Conservation (phyloP, 139 green algal genomes). For the Chlamydomonas sp. region DNA sequence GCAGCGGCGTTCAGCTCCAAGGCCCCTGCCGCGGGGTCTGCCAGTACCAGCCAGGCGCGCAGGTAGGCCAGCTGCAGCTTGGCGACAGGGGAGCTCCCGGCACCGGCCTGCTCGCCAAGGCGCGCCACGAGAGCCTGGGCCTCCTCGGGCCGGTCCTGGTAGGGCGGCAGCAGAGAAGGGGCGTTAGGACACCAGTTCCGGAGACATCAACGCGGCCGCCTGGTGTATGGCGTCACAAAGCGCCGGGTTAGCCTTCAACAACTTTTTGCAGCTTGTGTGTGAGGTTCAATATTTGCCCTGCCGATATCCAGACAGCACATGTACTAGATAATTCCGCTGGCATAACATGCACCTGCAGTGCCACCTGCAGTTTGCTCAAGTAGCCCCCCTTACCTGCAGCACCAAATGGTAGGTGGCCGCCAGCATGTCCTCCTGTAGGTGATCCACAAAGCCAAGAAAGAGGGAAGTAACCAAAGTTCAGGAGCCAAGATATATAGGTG, state of each 20-base stretch:
- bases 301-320: background rate
- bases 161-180: background rate
- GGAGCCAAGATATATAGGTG: background rate
- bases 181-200: no score
- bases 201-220: no score
- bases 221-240: no score
- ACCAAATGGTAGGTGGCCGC: slow-evolving; percentile 12
- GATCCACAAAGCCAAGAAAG: background rate
- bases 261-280: no score
- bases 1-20: background rate
- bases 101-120: background rate
- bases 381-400: slow-evolving; percentile 7
- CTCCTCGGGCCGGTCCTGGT: slow-evolving; percentile 4
- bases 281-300: no score
- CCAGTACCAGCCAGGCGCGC: slow-evolving; percentile 19
- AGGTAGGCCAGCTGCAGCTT: slow-evolving; percentile 17
- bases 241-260: no score
- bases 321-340: background rate
- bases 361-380: no score
- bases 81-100: background rate
- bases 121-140: background rate
- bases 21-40: background rate
- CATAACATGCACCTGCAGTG: background rate
- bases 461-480: background rate
- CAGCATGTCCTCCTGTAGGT: slow-evolving; percentile 4